Conservation (phyloP, 192 early-diverging fungal species). For the Chytriomyces sp. region DNA sequence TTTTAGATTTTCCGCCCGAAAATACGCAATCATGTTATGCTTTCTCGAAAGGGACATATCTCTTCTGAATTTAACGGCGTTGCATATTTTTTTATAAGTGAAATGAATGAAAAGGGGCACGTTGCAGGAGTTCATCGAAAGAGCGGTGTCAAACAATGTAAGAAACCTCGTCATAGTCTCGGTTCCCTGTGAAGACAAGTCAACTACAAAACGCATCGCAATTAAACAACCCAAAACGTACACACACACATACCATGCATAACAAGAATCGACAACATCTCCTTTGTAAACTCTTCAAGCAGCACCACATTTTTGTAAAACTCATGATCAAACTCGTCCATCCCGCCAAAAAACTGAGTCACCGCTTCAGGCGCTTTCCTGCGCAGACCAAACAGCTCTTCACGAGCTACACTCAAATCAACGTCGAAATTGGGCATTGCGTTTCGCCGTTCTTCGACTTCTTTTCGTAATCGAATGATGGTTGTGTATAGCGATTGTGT, state of each 20-base stretch:
- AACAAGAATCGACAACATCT: conserved; percentile 78
- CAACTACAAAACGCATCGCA: not conserved
- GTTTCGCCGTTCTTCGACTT: conserved; percentile 69
- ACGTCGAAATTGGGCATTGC: conserved; percentile 66
- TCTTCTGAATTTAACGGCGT: too few species aligned
- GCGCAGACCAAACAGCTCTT: conserved; percentile 58
- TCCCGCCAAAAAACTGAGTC: not conserved
- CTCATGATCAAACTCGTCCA: conserved; percentile 48
- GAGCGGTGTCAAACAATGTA: not conserved
- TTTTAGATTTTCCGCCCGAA: too few species aligned
- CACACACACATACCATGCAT: conserved; percentile 28
- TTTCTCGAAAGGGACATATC: too few species aligned
- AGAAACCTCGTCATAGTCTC: conserved; percentile 19
- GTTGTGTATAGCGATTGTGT: conserved; percentile 66
- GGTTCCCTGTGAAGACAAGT: conserved; percentile 1
- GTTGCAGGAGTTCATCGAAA: not conserved
- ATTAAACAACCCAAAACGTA: not conserved
- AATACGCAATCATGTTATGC: too few species aligned
- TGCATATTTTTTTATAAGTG: too few species aligned
- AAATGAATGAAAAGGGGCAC: not conserved
- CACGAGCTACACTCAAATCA: conserved; percentile 58
- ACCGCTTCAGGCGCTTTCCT: not conserved
- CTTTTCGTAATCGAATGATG: conserved; percentile 64
- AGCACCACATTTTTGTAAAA: conserved; percentile 91
- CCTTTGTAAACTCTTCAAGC: conserved; percentile 90